Evolutionary conservation across 2,329 filamentous ascomycete species (phyloP), one percentile per base, ranked within the genome.

Genomic region (Lecanoromycetidae sp.): DNA sequence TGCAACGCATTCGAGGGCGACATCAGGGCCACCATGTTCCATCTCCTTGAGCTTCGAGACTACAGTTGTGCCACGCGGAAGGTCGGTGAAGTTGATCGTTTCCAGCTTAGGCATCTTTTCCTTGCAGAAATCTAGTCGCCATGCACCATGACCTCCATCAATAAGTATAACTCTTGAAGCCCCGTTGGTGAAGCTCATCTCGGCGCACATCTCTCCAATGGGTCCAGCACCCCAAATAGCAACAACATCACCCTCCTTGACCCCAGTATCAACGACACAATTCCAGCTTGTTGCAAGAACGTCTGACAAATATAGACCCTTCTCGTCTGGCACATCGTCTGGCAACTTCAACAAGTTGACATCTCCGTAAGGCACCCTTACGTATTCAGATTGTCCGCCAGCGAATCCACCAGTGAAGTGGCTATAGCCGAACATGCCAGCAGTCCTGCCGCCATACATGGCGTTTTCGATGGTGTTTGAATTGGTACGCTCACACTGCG

Each of bases 201-300:
- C 70, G 1, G 80, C 83, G 2, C 74, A 77, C 66, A 90, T 93
- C 44, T 85, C 84, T 0, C 87, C 87, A 43, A 94, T 84, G 0
- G 86, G 87, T 0, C 87, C 87, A 0, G 81, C 84, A n/a, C 86
- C 87, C 77, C 85, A 94, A 51, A 93, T 79, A 27, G 84, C 86
- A 1, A 94, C 86, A 2, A 79, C 70, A 56, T 93, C 86, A 10
- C 75, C 78, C 27, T 81, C 71, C 52, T 84, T 80, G n/a, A 94
- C 82, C 1, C 77, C 82, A 0, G 86, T 93, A 58, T 93, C 86
- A 34, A 87, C 80, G 30, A 93, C 85, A 43, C 76, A 79, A 59
- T 94, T 81, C 74, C 85, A 94, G 8, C 80, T 80, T 0, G 87
- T 94, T 15, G 72, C 70, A 2, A 94, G 63, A 0, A 93, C 85